These are phyloP conservation scores for Babesia gibsoni DNA, from an alignment of 169 alveolate species.

Conservation along the genomic window DNA sequence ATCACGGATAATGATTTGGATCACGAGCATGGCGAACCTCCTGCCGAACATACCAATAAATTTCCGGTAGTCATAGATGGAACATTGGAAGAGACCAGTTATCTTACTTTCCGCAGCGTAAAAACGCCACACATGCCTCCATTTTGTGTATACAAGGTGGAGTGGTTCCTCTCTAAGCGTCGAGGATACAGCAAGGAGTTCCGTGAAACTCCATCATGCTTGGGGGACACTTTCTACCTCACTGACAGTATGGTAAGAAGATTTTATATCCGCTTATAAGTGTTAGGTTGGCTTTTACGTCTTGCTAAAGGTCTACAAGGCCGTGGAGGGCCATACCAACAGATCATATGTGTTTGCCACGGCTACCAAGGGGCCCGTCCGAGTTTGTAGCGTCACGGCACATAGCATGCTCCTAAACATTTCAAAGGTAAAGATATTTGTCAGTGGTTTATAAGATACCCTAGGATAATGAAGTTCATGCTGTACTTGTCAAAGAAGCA, in stretches of 20 bases:
- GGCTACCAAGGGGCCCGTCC: constrained; percentile 68
- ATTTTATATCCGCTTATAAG: not conserved
- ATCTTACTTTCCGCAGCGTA: constrained; percentile 28
- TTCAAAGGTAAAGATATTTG: constrained; percentile 50
- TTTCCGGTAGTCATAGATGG: constrained; percentile 59
- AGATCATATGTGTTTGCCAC: constrained; percentile 61
- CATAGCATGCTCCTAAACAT: constrained; percentile 59
- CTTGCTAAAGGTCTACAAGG: constrained; percentile 66
- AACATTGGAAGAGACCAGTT: constrained; percentile 43
- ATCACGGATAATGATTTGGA: not conserved
- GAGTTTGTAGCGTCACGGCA: constrained; percentile 60
- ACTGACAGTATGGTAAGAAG: constrained; percentile 65
- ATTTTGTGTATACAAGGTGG: constrained; percentile 49
- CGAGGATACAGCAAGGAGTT: constrained; percentile 55
- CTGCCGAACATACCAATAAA: constrained; percentile 30
- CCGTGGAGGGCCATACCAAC: constrained; percentile 47
- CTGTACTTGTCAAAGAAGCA: not conserved
- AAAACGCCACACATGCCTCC: constrained; percentile 15
- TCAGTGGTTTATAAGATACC: not conserved
- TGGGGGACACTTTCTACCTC: constrained; percentile 63
- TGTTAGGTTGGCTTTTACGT: constrained; percentile 63
- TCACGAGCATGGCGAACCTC: constrained; percentile 13
- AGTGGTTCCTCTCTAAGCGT: constrained; percentile 70
- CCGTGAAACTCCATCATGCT: constrained; percentile 35
- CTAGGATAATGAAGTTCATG: constrained; percentile 42